Base-by-base conservation (phyloP, 75 land plant genomes). In the Cunninghamia lanceolata region DNA sequence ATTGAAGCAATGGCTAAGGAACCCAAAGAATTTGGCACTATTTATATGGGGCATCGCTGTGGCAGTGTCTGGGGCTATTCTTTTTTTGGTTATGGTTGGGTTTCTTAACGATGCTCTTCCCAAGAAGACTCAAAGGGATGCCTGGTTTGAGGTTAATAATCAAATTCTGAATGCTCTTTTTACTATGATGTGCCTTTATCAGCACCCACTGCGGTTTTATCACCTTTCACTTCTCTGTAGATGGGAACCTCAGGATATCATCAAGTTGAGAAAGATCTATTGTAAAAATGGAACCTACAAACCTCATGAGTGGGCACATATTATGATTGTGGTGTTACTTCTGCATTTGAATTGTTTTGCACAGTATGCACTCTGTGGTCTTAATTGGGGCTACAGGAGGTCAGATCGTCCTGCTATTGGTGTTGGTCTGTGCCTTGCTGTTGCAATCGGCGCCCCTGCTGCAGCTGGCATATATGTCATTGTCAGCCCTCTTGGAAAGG, bases 161-260 rank as follows among this genome's bases (percentile, higher is more conserved):
- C 98, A 97, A 89, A 88, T 96, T 70, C 87, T 96, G 21, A 96
- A 95, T 83, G 98, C 97, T 45, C 91, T 95, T 28, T 96, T 96
- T 82, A 94, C 97, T 45, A 89, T 96, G 40, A 93, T 95, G 94
- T 90, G 92, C 66, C 85, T 96, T 3, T 96, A 94, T 82, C 92
- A 92, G n/a, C 97, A 96, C 81, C 98, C 98, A 2, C 87, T 90
- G 77, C 83, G 97, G 36, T 88, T 92, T 89, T 85, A 94, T 89
- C 96, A 96, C 79, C 90, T 96, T 25, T 86, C 88, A 0, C 89
- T 93, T 75, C 90, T 97, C 6, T 77, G 82, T 40, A 77, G 96
- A 42, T 97, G 99, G 99, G 89, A 85, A 77, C 89, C 88, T 0
- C 70, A 86, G 14, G 99, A 97, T 63, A 83, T 91, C 43, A 9